Conservation (phyloP, 257 asterid genomes). For the Lithospermum erythrorhizon region DNA sequence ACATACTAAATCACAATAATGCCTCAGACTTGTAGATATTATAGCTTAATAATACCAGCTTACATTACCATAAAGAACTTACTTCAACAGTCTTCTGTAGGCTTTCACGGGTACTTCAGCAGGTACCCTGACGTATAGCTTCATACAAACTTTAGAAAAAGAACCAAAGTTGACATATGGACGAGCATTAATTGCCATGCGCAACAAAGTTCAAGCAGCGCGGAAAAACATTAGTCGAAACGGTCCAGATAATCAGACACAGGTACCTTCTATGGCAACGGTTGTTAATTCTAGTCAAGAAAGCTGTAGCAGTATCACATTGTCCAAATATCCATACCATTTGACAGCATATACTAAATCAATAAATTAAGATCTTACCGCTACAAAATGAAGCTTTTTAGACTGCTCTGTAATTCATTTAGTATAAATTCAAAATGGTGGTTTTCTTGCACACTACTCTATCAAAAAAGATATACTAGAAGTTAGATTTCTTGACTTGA, state of each 20-base stretch:
- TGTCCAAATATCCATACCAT: not conserved
- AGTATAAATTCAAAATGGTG: too few relatives aligned
- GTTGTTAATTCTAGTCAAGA: too few relatives aligned
- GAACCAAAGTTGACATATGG: conserved; percentile 54
- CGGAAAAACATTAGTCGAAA: conserved; percentile 26
- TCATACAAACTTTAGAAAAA: conserved; percentile 41
- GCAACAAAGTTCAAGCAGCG: conserved; percentile 29
- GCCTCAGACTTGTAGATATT: too few relatives aligned
- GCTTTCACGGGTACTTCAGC: conserved; percentile 49
- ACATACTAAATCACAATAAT: too few relatives aligned
- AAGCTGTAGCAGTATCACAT: not conserved
- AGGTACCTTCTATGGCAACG: conserved; percentile 21
- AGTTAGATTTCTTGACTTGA: not conserved
- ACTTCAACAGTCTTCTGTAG: conserved; percentile 27
- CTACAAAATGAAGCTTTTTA: not conserved
- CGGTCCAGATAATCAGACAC: conserved; percentile 23
- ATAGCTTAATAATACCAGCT: not conserved
- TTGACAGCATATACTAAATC: not conserved
- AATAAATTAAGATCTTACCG: too few relatives aligned
- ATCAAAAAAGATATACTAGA: not conserved
- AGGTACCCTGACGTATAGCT: conserved; percentile 70
- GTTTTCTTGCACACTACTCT: too few relatives aligned
- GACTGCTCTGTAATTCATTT: too few relatives aligned
- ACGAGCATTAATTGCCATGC: conserved; percentile 34
- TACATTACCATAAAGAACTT: not conserved